phyloP scores from a whole-genome alignment of 2,329 filamentous ascomycete genomes.

The Biscogniauxia marginata region DNA sequence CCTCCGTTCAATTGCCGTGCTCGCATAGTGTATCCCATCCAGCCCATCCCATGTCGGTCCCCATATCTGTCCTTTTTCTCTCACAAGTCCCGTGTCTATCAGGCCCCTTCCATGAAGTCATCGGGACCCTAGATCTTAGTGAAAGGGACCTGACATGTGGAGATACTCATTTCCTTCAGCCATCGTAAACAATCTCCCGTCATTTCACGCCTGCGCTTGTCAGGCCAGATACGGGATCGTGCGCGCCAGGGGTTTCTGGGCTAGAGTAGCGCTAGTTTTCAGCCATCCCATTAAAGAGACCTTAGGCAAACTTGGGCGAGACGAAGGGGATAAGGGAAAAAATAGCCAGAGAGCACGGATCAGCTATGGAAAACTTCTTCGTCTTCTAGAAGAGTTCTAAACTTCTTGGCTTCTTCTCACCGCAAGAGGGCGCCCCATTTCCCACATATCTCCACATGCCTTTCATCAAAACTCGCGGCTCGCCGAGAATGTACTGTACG shows the following conservation, averaged over 20 bases:
- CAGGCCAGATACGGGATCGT: background rate
- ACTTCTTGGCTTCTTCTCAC: conserved; percentile 7
- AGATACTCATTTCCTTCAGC: conserved; percentile 10
- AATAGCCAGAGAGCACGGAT: background rate
- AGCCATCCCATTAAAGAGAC: background rate
- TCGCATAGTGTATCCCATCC: background rate
- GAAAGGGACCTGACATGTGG: conserved; percentile 13
- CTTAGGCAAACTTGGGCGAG: background rate
- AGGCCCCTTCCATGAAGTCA: conserved; percentile 17
- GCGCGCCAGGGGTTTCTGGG: background rate
- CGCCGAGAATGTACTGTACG: background rate
- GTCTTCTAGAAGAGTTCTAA: conserved; percentile 21
- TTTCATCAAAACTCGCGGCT: background rate
- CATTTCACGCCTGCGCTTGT: background rate
- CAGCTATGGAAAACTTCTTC: background rate
- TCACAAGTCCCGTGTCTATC: conserved; percentile 3
- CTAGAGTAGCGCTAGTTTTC: background rate
- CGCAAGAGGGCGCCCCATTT: background rate
- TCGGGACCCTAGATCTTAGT: conserved; percentile 17
- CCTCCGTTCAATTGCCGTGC: background rate
- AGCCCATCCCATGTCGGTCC: conserved; percentile 3
- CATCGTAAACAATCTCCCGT: conserved; percentile 1
- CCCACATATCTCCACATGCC: background rate
- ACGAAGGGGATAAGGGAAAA: background rate
- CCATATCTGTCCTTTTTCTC: conserved; percentile 10